A percentile compares a stretch with the other conserved stretches of the same genome.
Evolutionary conservation across 2,329 filamentous ascomycete species (phyloP).

Genomic region (Bipolaris bicolor): DNA sequence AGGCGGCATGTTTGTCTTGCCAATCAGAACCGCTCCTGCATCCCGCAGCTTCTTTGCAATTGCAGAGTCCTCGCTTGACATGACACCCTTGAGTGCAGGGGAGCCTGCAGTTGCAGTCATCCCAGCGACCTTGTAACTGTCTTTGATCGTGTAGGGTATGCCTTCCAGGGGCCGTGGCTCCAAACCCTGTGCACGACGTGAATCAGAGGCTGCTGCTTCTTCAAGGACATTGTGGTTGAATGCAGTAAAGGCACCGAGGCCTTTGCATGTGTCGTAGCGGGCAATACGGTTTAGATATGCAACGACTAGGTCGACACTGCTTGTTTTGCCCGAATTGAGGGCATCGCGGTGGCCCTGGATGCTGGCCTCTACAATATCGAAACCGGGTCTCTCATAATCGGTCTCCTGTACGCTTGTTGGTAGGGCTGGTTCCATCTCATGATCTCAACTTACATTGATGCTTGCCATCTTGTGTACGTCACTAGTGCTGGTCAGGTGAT

Average conservation of each 20-base stretch:
- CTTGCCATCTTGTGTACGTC: constrained; percentile 1
- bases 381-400: not conserved
- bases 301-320: constrained; percentile 55
- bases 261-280: constrained; percentile 53
- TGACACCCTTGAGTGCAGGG: constrained; percentile 59
- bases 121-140: constrained; percentile 61
- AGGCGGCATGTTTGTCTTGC: constrained; percentile 65
- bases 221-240: constrained; percentile 56
- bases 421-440: not conserved
- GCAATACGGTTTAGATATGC: constrained; percentile 57
- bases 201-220: constrained; percentile 57
- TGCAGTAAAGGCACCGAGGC: constrained; percentile 57
- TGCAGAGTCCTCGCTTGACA: constrained; percentile 60
- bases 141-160: constrained; percentile 65
- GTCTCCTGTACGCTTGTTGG: not conserved
- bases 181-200: constrained; percentile 49
- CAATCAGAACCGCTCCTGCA: constrained; percentile 60
- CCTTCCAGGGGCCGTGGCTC: constrained; percentile 57
- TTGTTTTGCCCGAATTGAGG: constrained; percentile 49
- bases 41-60: constrained; percentile 56
- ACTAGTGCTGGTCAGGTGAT: not conserved
- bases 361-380: constrained; percentile 55
- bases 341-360: constrained; percentile 55
- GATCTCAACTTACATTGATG: constrained; percentile 1
- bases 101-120: constrained; percentile 63